Percentiles rank a stretch among this genome's conserved stretches.
These are phyloP conservation scores for Zygoascus hellenicus DNA, from an alignment of 1,139 yeast genomes.

Conservation along the genomic window DNA sequence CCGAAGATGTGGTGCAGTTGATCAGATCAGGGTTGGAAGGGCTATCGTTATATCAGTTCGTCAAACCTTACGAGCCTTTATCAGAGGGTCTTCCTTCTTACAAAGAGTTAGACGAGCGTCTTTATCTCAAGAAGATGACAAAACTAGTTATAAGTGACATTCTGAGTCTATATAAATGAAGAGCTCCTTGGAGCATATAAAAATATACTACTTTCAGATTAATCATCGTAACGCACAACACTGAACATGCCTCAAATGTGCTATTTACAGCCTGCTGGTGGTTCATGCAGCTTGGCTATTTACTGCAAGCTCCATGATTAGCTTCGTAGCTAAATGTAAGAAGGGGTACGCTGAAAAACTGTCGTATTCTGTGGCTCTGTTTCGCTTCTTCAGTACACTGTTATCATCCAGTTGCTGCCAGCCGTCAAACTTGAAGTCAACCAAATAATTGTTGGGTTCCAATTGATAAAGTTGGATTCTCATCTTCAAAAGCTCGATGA, in stretches of 20 bases:
- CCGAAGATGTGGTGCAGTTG: conserved; percentile 25
- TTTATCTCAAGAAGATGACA: conserved; percentile 25
- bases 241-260: background rate
- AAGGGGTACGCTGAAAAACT: conserved; percentile 94
- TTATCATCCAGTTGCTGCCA: conserved; percentile 53
- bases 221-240: background rate
- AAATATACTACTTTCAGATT: background rate
- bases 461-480: conserved; percentile 92
- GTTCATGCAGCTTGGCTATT: conserved; percentile 45
- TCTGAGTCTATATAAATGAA: conserved; percentile 19
- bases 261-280: background rate
- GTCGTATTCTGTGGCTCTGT: conserved; percentile 35
- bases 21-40: conserved; percentile 29
- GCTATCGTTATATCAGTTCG: conserved; percentile 24
- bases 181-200: too few relatives aligned
- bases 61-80: conserved; percentile 18
- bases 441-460: conserved; percentile 92
- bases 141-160: conserved; percentile 25
- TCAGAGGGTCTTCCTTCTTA: conserved; percentile 25
- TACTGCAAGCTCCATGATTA: conserved; percentile 95
- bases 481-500: conserved; percentile 90
- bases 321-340: conserved; percentile 81
- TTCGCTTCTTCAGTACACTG: conserved; percentile 37
- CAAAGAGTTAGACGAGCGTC: conserved; percentile 26
- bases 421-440: conserved; percentile 96